These are phyloP conservation scores for Neonectria sp. DNA, from an alignment of 2,329 filamentous ascomycete species.

Conservation along the genomic window DNA sequence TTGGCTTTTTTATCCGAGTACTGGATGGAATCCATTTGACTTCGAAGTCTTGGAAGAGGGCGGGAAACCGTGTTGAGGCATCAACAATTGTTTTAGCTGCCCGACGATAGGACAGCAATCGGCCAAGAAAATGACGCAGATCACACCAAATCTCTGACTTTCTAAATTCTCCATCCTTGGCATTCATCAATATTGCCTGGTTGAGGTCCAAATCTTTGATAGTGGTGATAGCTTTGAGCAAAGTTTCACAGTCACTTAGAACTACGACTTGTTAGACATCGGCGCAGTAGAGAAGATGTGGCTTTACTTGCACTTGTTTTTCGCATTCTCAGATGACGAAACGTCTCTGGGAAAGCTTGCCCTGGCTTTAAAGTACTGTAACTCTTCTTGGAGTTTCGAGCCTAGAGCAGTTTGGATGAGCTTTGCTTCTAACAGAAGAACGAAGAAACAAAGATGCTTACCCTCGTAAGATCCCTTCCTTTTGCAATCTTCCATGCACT, in stretches of 20 bases:
- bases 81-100: slow-evolving; percentile 32
- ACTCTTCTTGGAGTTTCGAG: too few relatives aligned
- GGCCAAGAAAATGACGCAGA: slow-evolving; percentile 44
- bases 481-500: slow-evolving; percentile 1
- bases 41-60: slow-evolving; percentile 46
- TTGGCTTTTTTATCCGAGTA: slow-evolving; percentile 6
- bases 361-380: too few relatives aligned
- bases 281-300: too few relatives aligned
- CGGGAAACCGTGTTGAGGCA: slow-evolving; percentile 36
- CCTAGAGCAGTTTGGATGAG: too few relatives aligned
- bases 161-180: slow-evolving; percentile 15
- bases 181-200: slow-evolving; percentile 20
- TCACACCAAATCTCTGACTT: slow-evolving; percentile 37
- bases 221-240: slow-evolving; percentile 34
- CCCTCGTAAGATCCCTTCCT: neutral
- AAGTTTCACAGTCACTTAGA: slow-evolving; percentile 31
- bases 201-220: neutral
- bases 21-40: slow-evolving; percentile 44
- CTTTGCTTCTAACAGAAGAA: too few relatives aligned
- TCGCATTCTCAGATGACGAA: neutral
- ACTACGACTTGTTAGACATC: slow-evolving; percentile 14
- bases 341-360: neutral
- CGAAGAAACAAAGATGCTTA: too few relatives aligned
- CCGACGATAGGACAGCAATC: slow-evolving; percentile 43
- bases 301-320: too few relatives aligned